phyloP scores from a whole-genome alignment of 2,329 filamentous ascomycete species.

The Annulohypoxylon truncatum region DNA sequence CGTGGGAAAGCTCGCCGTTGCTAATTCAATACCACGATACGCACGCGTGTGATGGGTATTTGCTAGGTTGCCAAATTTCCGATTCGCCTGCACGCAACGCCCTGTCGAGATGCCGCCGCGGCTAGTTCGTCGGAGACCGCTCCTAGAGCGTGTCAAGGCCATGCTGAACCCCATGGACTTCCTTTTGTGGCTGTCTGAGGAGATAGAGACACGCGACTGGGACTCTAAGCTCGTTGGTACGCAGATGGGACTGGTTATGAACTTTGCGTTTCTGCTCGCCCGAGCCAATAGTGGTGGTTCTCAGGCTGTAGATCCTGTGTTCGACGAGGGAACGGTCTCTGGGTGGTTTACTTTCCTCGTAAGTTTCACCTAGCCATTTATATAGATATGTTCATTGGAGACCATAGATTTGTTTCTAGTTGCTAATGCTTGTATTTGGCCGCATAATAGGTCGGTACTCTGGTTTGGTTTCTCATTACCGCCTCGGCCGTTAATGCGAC shows the following conservation, averaged over 20 bases:
- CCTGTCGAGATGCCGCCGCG: conserved; percentile 74
- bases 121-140: conserved; percentile 83
- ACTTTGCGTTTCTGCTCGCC: conserved; percentile 83
- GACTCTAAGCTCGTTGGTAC: conserved; percentile 83
- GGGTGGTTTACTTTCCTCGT: conserved; percentile 73
- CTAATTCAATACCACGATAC: not conserved
- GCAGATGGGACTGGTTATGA: conserved; percentile 79
- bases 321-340: conserved; percentile 74
- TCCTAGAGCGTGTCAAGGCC: conserved; percentile 82
- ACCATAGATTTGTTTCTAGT: conserved; percentile 10
- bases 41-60: conserved; percentile 26
- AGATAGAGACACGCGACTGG: conserved; percentile 91
- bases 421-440: conserved; percentile 31
- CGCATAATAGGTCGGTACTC: conserved; percentile 68
- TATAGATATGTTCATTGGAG: conserved; percentile 21
- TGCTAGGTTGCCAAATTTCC: not conserved
- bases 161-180: conserved; percentile 90
- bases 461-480: conserved; percentile 75
- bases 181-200: conserved; percentile 89
- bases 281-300: conserved; percentile 76
- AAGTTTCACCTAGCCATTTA: conserved; percentile 48
- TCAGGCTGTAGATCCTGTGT: conserved; percentile 80
- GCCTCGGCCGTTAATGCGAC: conserved; percentile 80
- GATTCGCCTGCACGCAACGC: conserved; percentile 14
- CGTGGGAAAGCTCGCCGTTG: conserved; percentile 9